Evolutionary conservation across 768 basidiomycete species (phyloP).

Genomic region (Pleurotus tuber-regium): DNA sequence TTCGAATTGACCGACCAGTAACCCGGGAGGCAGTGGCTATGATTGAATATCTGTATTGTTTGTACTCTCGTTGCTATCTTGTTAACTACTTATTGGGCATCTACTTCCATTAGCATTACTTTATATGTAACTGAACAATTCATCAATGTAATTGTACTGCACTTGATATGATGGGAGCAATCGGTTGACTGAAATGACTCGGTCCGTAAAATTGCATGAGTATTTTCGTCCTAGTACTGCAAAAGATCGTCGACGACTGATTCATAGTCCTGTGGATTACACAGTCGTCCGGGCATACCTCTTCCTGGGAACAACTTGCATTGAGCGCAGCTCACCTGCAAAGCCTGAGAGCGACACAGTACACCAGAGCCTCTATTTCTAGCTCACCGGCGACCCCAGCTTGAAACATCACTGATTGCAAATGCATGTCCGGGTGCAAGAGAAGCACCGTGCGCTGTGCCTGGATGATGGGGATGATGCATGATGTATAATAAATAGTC

Average conservation of each 20-base stretch:
- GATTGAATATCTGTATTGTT: neutral
- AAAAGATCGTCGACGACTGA: too few relatives aligned
- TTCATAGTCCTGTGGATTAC: too few relatives aligned
- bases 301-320: too few relatives aligned
- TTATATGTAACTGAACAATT: constrained; percentile 16
- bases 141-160: constrained; percentile 9
- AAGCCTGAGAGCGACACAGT: too few relatives aligned
- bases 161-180: neutral
- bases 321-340: too few relatives aligned
- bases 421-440: neutral
- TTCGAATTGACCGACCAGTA: constrained; percentile 65
- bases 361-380: too few relatives aligned
- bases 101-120: constrained; percentile 13
- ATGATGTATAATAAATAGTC: neutral
- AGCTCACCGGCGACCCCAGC: neutral
- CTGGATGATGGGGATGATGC: too few relatives aligned
- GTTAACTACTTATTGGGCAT: constrained; percentile 9
- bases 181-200: too few relatives aligned
- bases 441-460: neutral
- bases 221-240: too few relatives aligned
- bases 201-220: too few relatives aligned
- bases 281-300: too few relatives aligned
- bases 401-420: neutral
- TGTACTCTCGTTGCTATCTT: neutral
- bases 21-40: too few relatives aligned